These are phyloP conservation scores for Pseudogymnoascus sp. DNA, from an alignment of 2,329 filamentous ascomycete species.

Conservation along the genomic window DNA sequence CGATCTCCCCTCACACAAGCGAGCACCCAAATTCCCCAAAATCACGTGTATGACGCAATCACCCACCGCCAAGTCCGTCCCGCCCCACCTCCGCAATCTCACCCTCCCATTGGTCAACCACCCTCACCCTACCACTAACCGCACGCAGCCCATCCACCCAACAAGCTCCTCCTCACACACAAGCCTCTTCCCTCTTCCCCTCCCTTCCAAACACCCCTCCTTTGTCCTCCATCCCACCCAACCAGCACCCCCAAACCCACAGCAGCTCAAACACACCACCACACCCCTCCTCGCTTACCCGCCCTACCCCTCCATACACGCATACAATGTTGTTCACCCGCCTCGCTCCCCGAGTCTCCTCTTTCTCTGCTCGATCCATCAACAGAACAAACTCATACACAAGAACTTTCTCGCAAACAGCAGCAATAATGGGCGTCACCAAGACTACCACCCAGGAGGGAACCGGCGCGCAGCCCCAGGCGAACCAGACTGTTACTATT, in stretches of 20 bases:
- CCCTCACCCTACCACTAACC: neutral
- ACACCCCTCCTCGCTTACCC: neutral
- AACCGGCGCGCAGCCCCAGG: slow-evolving; percentile 52
- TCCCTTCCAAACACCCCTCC: neutral
- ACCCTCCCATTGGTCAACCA: neutral
- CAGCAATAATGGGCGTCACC: slow-evolving; percentile 60
- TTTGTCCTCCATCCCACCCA: neutral
- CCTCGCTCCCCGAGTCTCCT: neutral
- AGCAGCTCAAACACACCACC: neutral
- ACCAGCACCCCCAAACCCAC: neutral
- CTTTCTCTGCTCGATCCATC: neutral
- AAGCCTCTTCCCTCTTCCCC: neutral
- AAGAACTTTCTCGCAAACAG: slow-evolving; percentile 26
- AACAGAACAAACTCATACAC: neutral
- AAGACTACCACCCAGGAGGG: slow-evolving; percentile 61
- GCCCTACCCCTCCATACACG: neutral
- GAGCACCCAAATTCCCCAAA: neutral
- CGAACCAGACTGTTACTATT: slow-evolving; percentile 72
- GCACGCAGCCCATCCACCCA: neutral
- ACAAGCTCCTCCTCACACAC: neutral
- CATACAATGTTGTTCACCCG: slow-evolving; percentile 2
- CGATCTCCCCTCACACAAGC: neutral
- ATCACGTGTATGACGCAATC: neutral
- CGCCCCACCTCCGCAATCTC: neutral
- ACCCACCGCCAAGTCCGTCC: neutral